Percentiles rank a stretch among this genome's conserved stretches.
These are phyloP conservation scores for Jatropha curcas DNA, from an alignment of 345 rosid genomes.

Conservation along the genomic window DNA sequence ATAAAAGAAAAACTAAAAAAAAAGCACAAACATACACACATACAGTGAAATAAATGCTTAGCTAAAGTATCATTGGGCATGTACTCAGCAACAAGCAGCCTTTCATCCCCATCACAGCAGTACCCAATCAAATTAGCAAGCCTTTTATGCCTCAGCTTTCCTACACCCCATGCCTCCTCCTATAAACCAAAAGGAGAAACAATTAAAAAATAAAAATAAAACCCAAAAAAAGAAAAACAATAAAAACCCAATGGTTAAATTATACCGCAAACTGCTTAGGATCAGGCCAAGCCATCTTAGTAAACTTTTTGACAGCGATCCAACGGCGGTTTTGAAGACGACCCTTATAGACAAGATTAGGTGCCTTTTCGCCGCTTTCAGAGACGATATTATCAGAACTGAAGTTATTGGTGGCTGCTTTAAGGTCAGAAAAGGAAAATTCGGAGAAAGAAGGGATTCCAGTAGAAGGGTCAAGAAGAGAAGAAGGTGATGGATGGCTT, in stretches of 20 bases:
- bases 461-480: conserved; percentile 33
- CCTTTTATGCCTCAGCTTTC: conserved; percentile 79
- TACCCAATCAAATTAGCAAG: conserved; percentile 95
- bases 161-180: conserved; percentile 96
- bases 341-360: conserved; percentile 70
- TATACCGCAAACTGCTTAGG: conserved; percentile 71
- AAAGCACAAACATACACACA: no score
- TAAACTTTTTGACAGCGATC: conserved; percentile 87
- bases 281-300: conserved; percentile 84
- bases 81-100: conserved; percentile 95
- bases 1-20: not conserved
- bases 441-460: conserved; percentile 59
- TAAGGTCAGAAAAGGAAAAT: conserved; percentile 65
- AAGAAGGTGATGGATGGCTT: conserved; percentile 32
- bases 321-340: conserved; percentile 61
- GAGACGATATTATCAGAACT: conserved; percentile 67
- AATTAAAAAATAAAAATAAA: conserved; percentile 17
- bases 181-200: conserved; percentile 20
- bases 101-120: conserved; percentile 94
- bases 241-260: not conserved
- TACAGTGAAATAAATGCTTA: conserved; percentile 94
- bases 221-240: conserved; percentile 11
- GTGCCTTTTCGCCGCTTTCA: conserved; percentile 62
- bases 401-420: conserved; percentile 70
- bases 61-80: conserved; percentile 98